Evolutionary conservation across 345 rosid genomes (phyloP), one percentile per base, ranked within the genome.

Genomic region (Aquilaria malaccensis): DNA sequence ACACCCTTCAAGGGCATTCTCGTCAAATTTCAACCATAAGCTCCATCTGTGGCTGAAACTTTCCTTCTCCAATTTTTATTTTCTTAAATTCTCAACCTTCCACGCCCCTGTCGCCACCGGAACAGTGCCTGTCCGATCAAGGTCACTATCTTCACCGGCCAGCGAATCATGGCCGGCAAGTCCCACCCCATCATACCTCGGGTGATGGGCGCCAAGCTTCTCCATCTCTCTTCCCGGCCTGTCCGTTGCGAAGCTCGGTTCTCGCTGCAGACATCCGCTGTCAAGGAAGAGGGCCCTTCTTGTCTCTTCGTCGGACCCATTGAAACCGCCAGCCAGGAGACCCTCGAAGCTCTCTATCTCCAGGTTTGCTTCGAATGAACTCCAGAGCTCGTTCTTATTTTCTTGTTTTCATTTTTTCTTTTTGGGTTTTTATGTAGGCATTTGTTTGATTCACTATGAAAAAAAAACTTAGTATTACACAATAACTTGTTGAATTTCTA

Each of bases 291-390:
- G 59, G 98, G 86, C 2, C 98, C 96, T 61, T 91, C 98, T 55
- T 91, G 98, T 58, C 73, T 85, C 66, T 91, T 30, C 1, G 96
- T 89, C 33, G 98, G 98, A 15, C 98, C 97, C 4, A 66, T 93
- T 32, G 97, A 93, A 68, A 87, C 96, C 33, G 98, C 98, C 37
- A 85, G 90, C 41, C 72, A 89, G 77, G 97, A 93, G 80, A 85
- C 94, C n/a, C 76, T 93, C 0, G 98, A 89, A 81, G 98, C 98
- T 68, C 97, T 93, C 29, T 93, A 93, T 67, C 60, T 69, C 61
- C 98, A 92, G 66, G 97, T 89, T 37, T 3, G 43, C 43, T 37
- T 43, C 49, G 31, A 52, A 10, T 32, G 3, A 29, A 2, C 9
- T 51, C 9, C 31, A 37, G 10, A 5, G 22, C 45, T 41, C 7